These are phyloP conservation scores for Trichophyton schoenleinii DNA, from an alignment of 2,329 filamentous ascomycete species.

Conservation along the genomic window DNA sequence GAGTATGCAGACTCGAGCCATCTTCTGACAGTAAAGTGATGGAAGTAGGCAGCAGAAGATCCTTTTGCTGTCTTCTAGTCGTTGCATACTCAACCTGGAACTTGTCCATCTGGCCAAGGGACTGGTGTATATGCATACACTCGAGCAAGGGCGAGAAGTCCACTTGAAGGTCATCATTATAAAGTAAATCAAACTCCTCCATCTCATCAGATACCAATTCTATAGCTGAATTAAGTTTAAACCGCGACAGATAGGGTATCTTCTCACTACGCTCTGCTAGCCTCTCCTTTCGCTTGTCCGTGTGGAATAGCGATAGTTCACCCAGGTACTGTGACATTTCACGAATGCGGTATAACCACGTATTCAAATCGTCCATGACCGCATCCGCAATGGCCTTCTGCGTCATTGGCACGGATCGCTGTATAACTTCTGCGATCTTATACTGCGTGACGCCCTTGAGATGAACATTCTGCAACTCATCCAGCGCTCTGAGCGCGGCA, in stretches of 20 bases:
- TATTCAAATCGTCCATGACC: slow-evolving; percentile 93
- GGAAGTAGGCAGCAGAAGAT: slow-evolving; percentile 65
- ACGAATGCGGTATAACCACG: slow-evolving; percentile 87
- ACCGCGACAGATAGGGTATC: slow-evolving; percentile 62
- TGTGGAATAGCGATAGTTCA: slow-evolving; percentile 94
- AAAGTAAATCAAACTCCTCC: slow-evolving; percentile 87
- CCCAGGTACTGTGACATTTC: slow-evolving; percentile 94
- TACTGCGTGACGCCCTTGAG: slow-evolving; percentile 90
- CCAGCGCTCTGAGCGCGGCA: slow-evolving; percentile 79
- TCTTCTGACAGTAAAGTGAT: slow-evolving; percentile 72
- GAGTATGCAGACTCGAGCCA: slow-evolving; percentile 70
- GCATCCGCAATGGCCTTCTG: slow-evolving; percentile 89
- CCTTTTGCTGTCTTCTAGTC: slow-evolving; percentile 81
- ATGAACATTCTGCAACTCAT: slow-evolving; percentile 93
- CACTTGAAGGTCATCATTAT: slow-evolving; percentile 89
- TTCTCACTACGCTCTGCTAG: slow-evolving; percentile 72
- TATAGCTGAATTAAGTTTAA: slow-evolving; percentile 89
- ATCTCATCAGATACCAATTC: slow-evolving; percentile 90
- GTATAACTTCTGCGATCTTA: slow-evolving; percentile 88
- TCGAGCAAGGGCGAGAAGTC: slow-evolving; percentile 93
- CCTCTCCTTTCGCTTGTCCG: slow-evolving; percentile 68
- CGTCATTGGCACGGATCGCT: slow-evolving; percentile 85
- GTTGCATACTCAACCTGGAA: slow-evolving; percentile 87
- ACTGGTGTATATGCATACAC: slow-evolving; percentile 90
- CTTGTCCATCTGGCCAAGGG: slow-evolving; percentile 79